Percentiles rank a stretch among this genome's conserved stretches.
Conservation (phyloP, 108 stramenopile species). For the Cyclostephanos tholiformis region DNA sequence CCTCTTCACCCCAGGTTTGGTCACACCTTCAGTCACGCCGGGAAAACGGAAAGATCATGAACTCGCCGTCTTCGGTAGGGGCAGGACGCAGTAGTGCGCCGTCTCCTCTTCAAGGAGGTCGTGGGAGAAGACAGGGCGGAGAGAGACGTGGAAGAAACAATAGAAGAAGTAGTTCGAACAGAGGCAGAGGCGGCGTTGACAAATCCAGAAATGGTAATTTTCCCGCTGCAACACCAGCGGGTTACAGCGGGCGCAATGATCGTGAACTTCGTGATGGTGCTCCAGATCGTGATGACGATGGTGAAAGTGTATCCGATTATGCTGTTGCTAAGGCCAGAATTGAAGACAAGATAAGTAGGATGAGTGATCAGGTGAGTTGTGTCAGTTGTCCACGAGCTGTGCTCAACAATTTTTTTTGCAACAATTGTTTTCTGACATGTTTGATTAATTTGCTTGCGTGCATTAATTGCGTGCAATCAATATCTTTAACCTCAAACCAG, state of each 20-base stretch:
- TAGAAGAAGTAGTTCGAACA: conserved; percentile 8
- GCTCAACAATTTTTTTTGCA: background rate
- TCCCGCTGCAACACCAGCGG: conserved; percentile 19
- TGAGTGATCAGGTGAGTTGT: conserved; percentile 28
- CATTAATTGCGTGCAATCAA: too few species aligned
- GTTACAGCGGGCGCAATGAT: conserved; percentile 16
- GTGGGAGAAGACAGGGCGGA: conserved; percentile 45
- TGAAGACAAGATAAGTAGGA: conserved; percentile 22
- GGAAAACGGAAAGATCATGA: background rate
- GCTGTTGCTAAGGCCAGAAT: conserved; percentile 2
- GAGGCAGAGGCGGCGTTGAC: background rate
- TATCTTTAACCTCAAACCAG: conserved; percentile 24
- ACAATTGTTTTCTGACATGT: too few species aligned
- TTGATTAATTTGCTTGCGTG: background rate
- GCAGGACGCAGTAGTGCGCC: conserved; percentile 13
- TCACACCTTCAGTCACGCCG: too few species aligned
- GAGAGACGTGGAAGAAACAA: conserved; percentile 38
- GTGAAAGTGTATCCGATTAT: background rate
- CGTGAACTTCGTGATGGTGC: conserved; percentile 7
- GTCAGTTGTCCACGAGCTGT: background rate
- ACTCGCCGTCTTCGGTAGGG: background rate
- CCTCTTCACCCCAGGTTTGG: too few species aligned
- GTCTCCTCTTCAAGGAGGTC: conserved; percentile 20
- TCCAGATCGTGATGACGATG: background rate
- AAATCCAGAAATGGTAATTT: conserved; percentile 13